Evolutionary conservation across 2,329 filamentous ascomycete species (phyloP).

Genomic region (Diaporthe vaccinii): DNA sequence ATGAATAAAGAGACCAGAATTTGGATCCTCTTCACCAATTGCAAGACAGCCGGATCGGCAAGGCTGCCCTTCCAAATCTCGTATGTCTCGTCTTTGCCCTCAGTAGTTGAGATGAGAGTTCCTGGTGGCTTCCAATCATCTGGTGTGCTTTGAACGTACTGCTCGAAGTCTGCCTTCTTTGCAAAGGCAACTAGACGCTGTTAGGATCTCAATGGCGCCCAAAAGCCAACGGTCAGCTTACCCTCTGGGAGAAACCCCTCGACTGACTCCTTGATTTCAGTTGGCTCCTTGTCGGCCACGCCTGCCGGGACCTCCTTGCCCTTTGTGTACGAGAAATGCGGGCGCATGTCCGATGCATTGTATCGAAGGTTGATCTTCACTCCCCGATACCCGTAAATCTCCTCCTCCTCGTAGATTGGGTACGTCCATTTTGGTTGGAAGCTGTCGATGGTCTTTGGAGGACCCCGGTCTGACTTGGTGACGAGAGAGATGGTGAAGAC

Average conservation of each 20-base stretch:
- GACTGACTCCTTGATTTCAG: conserved; percentile 76
- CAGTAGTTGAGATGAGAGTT: conserved; percentile 74
- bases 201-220: conserved; percentile 38
- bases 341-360: conserved; percentile 80
- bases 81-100: conserved; percentile 71
- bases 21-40: conserved; percentile 84
- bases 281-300: conserved; percentile 73
- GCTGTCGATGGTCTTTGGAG: conserved; percentile 69
- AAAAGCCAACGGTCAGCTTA: conserved; percentile 52
- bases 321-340: conserved; percentile 79
- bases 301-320: conserved; percentile 72
- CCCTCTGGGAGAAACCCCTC: conserved; percentile 76
- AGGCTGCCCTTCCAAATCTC: conserved; percentile 89
- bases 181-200: conserved; percentile 73
- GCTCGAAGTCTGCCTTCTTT: conserved; percentile 72
- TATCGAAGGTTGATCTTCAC: conserved; percentile 81
- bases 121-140: conserved; percentile 80
- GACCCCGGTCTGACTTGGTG: conserved; percentile 60
- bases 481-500: conserved; percentile 73
- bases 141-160: conserved; percentile 62
- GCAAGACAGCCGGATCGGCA: conserved; percentile 75
- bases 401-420: conserved; percentile 92
- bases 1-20: conserved; percentile 89
- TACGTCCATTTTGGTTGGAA: conserved; percentile 94
- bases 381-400: conserved; percentile 91